A percentile compares a stretch with the other conserved stretches of the same genome.
Conservation (phyloP, 768 basidiomycete genomes). For the Lyophyllum decastes region DNA sequence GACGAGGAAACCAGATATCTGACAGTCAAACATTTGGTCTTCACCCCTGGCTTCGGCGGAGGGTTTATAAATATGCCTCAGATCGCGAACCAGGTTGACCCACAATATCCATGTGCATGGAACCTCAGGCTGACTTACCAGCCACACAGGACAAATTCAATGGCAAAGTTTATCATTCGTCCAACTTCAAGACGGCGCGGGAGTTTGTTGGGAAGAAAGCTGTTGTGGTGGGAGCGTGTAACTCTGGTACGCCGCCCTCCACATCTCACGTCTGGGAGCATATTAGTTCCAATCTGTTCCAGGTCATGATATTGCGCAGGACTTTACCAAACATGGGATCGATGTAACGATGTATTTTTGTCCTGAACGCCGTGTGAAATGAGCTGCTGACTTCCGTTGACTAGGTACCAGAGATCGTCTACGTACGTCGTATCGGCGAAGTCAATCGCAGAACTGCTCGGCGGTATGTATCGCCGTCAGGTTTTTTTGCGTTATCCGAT, state of each 20-base stretch:
- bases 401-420: constrained; percentile 13
- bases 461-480: neutral
- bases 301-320: constrained; percentile 43
- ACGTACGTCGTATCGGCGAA: constrained; percentile 14
- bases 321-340: constrained; percentile 36
- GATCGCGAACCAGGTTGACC: constrained; percentile 40
- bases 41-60: constrained; percentile 57
- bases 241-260: constrained; percentile 39
- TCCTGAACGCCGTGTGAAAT: neutral
- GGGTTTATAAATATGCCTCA: constrained; percentile 45
- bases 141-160: constrained; percentile 38
- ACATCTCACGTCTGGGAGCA: neutral
- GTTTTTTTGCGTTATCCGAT: neutral
- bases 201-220: constrained; percentile 64
- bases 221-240: constrained; percentile 69
- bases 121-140: neutral
- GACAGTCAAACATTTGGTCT: constrained; percentile 51
- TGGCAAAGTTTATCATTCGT: constrained; percentile 56
- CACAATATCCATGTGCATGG: neutral
- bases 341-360: constrained; percentile 18
- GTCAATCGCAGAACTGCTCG: constrained; percentile 11
- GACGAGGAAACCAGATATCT: constrained; percentile 33
- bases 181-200: constrained; percentile 44
- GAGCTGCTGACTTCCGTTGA: neutral
- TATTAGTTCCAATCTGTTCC: neutral